A percentile compares a stretch with the other conserved stretches of the same genome.
These are phyloP conservation scores for Manihot esculenta DNA, from an alignment of 441 rosid species.

Conservation along the genomic window DNA sequence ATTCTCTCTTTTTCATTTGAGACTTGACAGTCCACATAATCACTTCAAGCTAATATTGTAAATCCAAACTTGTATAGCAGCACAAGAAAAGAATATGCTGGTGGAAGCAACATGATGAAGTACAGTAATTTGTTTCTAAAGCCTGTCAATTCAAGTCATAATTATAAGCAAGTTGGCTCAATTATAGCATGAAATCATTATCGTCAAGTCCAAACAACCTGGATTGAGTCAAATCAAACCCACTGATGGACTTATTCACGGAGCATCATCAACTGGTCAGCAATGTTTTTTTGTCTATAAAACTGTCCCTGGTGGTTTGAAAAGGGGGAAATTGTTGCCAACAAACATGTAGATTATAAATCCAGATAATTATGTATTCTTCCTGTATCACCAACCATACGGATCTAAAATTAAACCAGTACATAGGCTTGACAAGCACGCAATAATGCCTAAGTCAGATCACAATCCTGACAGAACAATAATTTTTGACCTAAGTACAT, in stretches of 20 bases:
- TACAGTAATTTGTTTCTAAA: conserved; percentile 20
- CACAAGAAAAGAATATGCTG: neutral
- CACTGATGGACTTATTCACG: neutral
- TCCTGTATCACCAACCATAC: neutral
- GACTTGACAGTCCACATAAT: too few relatives aligned
- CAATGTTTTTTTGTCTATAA: conserved; percentile 9
- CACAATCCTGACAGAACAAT: neutral
- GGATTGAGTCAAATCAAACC: conserved; percentile 17
- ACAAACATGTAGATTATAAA: neutral
- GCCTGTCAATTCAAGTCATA: conserved; percentile 23
- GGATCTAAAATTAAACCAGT: neutral
- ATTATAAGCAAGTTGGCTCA: conserved; percentile 24
- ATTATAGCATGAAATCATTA: conserved; percentile 12
- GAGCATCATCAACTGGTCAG: conserved; percentile 6
- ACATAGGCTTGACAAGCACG: neutral
- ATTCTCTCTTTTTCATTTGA: too few relatives aligned
- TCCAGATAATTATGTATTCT: neutral
- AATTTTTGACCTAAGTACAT: neutral
- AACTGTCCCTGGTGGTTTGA: neutral
- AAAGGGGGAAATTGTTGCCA: conserved; percentile 1
- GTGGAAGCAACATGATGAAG: conserved; percentile 24
- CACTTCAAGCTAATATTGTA: too few relatives aligned
- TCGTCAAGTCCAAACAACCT: conserved; percentile 19
- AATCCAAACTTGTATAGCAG: neutral
- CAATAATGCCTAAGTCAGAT: neutral